Evolutionary conservation across 2,329 filamentous ascomycete species (phyloP).

Genomic region (Penicillium sp.): DNA sequence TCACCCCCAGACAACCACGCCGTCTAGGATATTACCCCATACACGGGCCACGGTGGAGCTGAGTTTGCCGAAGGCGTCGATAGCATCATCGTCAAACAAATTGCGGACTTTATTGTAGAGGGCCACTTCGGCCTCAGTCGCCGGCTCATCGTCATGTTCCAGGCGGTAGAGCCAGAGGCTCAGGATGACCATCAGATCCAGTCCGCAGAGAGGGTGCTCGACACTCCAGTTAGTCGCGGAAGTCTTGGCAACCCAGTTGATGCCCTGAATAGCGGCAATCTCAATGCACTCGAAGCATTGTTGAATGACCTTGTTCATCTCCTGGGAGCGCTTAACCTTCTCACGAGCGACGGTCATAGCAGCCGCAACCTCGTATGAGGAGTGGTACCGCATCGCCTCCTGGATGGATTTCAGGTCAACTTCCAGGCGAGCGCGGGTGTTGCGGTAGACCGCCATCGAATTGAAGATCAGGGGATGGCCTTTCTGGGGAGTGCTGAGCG

Average conservation of each 20-base stretch:
- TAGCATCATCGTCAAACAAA: conserved; percentile 80
- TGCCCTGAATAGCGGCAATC: conserved; percentile 87
- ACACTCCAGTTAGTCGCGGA: conserved; percentile 99
- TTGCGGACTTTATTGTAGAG: conserved; percentile 68
- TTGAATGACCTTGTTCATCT: conserved; percentile 98
- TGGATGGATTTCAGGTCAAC: conserved; percentile 95
- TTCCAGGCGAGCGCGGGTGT: conserved; percentile 84
- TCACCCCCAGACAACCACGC: conserved; percentile 99
- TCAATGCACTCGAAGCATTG: conserved; percentile 98
- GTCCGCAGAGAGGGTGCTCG: conserved; percentile 91
- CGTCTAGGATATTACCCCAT: conserved; percentile 97
- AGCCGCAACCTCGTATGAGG: conserved; percentile 92
- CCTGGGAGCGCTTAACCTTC: conserved; percentile 87
- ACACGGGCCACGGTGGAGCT: conserved; percentile 93
- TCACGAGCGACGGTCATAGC: conserved; percentile 94
- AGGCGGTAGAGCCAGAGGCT: conserved; percentile 98
- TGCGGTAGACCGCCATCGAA: conserved; percentile 93
- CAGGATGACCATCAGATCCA: conserved; percentile 97
- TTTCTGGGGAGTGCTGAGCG: conserved; percentile 89
- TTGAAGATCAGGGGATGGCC: conserved; percentile 97
- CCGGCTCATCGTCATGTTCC: conserved; percentile 93
- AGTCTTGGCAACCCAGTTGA: conserved; percentile 96
- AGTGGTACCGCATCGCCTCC: conserved; percentile 93
- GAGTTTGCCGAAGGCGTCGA: conserved; percentile 77
- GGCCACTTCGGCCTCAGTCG: conserved; percentile 42